Conservation (phyloP, 495 filamentous ascomycete species). For the Alectoria sarmentosa region DNA sequence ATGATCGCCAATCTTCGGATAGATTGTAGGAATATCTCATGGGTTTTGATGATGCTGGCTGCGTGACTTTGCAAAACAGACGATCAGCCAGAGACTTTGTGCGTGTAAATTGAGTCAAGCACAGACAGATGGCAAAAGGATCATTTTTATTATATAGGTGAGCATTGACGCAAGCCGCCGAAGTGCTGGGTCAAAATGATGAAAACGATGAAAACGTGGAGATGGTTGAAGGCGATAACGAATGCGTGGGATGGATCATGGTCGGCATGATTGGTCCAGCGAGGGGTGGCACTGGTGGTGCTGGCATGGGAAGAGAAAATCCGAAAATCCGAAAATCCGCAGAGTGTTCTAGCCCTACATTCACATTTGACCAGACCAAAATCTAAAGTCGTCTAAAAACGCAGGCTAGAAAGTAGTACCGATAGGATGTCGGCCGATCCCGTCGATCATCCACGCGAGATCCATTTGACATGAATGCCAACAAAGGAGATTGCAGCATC, state of each 20-base stretch:
- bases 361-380: background rate
- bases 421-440: slow-evolving; percentile 6
- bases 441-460: background rate
- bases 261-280: no score
- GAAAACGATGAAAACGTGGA: background rate
- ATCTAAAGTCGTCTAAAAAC: background rate
- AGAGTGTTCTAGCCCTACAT: background rate
- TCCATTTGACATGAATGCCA: background rate
- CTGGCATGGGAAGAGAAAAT: background rate
- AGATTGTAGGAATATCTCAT: slow-evolving; percentile 11
- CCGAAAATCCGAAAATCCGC: no score
- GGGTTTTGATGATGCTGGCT: background rate
- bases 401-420: background rate
- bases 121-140: background rate
- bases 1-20: slow-evolving; percentile 13
- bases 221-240: slow-evolving; percentile 1
- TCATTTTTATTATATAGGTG: background rate
- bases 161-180: slow-evolving; percentile 14
- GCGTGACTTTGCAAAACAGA: background rate
- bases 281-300: background rate
- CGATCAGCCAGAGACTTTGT: background rate
- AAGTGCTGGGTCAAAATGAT: slow-evolving; percentile 1
- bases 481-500: background rate
- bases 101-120: background rate
- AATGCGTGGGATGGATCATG: no score